A percentile compares a stretch with the other conserved stretches of the same genome.
Conservation (phyloP, 805 yeast genomes). For the Myxozyma neotropica region DNA sequence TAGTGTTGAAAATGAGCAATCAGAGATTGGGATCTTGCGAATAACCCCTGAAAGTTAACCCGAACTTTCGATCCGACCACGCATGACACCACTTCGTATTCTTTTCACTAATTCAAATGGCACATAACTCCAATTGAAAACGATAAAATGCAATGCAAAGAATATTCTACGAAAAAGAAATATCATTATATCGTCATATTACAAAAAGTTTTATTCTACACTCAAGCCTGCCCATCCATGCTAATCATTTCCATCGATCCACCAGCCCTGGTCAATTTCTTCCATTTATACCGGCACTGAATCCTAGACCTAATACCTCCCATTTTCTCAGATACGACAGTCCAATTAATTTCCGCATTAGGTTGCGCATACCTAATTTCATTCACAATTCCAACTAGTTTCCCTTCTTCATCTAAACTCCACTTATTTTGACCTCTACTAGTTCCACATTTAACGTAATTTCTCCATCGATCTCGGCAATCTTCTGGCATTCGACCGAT, state of each 20-base stretch:
- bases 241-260: neutral
- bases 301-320: conserved; percentile 86
- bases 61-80: neutral
- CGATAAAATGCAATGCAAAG: no score
- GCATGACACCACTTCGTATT: neutral
- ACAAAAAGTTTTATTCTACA: neutral
- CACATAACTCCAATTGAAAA: no score
- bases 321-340: conserved; percentile 85
- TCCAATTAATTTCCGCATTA: conserved; percentile 71
- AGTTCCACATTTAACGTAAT: conserved; percentile 88
- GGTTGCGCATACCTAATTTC: conserved; percentile 50
- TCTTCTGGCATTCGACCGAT: conserved; percentile 97
- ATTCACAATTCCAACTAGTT: conserved; percentile 57
- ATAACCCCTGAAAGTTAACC: neutral
- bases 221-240: neutral
- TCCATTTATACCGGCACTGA: conserved; percentile 96
- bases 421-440: conserved; percentile 77
- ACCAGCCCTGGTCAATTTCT: conserved; percentile 49
- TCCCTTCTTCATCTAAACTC: conserved; percentile 71
- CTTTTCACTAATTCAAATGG: neutral
- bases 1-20: no score
- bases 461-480: conserved; percentile 95
- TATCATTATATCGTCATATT: neutral
- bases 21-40: neutral
- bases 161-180: no score